Conservation (phyloP, 1,284 basidiomycete genomes). For the Trametes hirsuta region DNA sequence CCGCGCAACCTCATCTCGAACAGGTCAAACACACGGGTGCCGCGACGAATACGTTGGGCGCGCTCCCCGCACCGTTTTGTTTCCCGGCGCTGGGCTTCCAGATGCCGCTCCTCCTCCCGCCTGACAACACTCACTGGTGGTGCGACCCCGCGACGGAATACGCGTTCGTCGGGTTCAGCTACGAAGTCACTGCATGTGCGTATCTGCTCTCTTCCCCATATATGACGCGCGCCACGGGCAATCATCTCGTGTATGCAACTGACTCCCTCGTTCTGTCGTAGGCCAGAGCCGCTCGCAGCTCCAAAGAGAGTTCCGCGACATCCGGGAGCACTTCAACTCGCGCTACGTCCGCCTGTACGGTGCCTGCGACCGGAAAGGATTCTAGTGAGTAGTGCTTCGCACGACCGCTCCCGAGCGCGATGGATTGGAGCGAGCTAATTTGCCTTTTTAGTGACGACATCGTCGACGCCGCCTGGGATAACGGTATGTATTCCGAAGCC, state of each 20-base stretch:
- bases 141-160: conserved; percentile 64
- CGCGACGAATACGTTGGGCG: neutral
- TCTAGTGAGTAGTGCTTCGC: conserved; percentile 51
- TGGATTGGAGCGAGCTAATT: neutral
- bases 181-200: conserved; percentile 55
- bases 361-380: conserved; percentile 62
- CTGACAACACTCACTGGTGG: conserved; percentile 60
- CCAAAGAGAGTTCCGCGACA: conserved; percentile 62
- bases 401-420: neutral
- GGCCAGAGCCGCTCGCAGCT: conserved; percentile 46
- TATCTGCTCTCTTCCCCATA: neutral
- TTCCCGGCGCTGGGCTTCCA: conserved; percentile 62
- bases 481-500: conserved; percentile 25
- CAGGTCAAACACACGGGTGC: conserved; percentile 4
- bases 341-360: conserved; percentile 78
- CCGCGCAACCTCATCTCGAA: conserved; percentile 18
- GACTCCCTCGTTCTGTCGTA: conserved; percentile 10
- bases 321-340: conserved; percentile 59
- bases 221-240: neutral
- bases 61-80: conserved; percentile 38
- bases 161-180: conserved; percentile 75
- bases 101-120: conserved; percentile 55
- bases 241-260: neutral
- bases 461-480: conserved; percentile 72
- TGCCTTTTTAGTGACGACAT: conserved; percentile 52